phyloP scores from a whole-genome alignment of 805 yeast genomes.

The Candida tammaniensis region DNA sequence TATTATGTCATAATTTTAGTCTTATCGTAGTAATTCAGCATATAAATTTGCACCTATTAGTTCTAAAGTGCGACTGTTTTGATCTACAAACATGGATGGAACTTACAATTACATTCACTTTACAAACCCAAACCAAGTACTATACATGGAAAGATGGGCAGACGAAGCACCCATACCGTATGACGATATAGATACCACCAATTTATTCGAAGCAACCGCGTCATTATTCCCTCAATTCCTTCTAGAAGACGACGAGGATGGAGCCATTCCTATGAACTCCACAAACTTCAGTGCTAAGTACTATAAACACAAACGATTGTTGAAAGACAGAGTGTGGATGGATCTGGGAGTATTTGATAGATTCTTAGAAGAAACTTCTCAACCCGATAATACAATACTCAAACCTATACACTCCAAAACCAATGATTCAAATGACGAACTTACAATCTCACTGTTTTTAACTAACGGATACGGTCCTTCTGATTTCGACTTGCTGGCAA shows the following conservation, averaged over 20 bases:
- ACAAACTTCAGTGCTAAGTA: conserved; percentile 38
- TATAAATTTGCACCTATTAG: too few relatives aligned
- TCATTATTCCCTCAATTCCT: conserved; percentile 34
- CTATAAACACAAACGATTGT: conserved; percentile 28
- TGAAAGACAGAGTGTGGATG: conserved; percentile 33
- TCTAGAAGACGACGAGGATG: conserved; percentile 40
- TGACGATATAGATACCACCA: conserved; percentile 40
- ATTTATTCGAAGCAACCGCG: conserved; percentile 35
- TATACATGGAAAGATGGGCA: conserved; percentile 41
- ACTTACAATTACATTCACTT: conserved; percentile 29
- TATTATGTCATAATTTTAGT: too few relatives aligned
- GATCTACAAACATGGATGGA: too few relatives aligned
- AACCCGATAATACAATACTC: conserved; percentile 30
- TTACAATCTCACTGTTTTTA: conserved; percentile 29
- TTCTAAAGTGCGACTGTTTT: too few relatives aligned
- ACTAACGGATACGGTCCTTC: conserved; percentile 16
- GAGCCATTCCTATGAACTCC: conserved; percentile 33
- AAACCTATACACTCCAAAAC: conserved; percentile 22
- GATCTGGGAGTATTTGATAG: conserved; percentile 29
- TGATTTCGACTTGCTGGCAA: conserved; percentile 9
- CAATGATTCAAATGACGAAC: conserved; percentile 12
- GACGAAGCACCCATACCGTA: conserved; percentile 36
- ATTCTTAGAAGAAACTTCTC: conserved; percentile 20
- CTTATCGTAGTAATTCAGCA: too few relatives aligned
- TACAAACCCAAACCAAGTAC: conserved; percentile 36